Evolutionary conservation across 179 eudicot species (phyloP).

Genomic region (Patellifolia procumbens): DNA sequence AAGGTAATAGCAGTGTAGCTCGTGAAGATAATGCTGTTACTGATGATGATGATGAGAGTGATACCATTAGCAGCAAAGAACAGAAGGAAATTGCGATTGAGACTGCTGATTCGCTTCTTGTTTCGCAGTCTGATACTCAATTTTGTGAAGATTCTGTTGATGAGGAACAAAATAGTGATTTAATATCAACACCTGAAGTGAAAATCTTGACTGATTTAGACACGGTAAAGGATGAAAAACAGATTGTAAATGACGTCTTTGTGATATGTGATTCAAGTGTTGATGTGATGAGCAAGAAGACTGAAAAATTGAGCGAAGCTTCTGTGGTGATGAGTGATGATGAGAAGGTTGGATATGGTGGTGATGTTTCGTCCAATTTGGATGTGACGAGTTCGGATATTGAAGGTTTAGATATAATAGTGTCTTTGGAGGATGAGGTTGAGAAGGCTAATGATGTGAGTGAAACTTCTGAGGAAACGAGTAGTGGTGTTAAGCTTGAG

Average conservation of each 20-base stretch:
- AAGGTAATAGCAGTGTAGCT: not conserved
- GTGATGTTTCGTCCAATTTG: not conserved
- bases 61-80: not conserved
- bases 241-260: not conserved
- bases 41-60: not conserved
- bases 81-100: conserved; percentile 1
- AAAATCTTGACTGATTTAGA: conserved; percentile 17
- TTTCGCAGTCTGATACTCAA: conserved; percentile 3
- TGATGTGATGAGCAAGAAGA: not conserved
- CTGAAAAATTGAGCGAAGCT: not conserved
- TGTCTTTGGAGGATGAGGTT: not conserved
- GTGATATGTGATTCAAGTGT: not conserved
- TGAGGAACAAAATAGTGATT: conserved; percentile 14
- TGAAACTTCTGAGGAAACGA: not conserved
- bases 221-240: not conserved
- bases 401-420: not conserved
- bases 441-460: not conserved
- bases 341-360: not conserved
- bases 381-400: not conserved
- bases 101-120: conserved; percentile 1
- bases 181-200: not conserved
- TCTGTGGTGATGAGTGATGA: not conserved
- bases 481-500: not conserved
- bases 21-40: not conserved
- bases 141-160: conserved; percentile 15